Conservation (phyloP, 805 yeast genomes). For the Lachancea sp. region DNA sequence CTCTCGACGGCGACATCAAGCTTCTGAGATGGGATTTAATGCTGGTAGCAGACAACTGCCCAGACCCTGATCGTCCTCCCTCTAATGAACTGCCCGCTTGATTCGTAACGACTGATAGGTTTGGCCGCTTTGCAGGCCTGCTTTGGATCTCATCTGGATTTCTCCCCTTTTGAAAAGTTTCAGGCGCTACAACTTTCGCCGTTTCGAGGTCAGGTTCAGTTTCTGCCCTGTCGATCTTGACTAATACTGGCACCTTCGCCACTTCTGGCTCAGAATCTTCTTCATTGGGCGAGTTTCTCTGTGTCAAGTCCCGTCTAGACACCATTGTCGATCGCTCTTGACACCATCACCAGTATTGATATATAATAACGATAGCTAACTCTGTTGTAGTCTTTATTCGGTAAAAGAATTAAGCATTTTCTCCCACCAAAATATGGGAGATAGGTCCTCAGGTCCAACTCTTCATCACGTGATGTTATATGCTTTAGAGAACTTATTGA, state of each 20-base stretch:
- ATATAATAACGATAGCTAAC: too few relatives aligned
- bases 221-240: constrained; percentile 6
- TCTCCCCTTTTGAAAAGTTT: background rate
- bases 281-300: background rate
- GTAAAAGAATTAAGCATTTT: too few relatives aligned
- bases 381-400: too few relatives aligned
- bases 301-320: constrained; percentile 7
- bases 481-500: too few relatives aligned
- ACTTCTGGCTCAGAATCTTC: background rate
- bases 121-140: constrained; percentile 1
- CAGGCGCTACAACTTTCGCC: background rate
- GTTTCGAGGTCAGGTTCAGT: background rate
- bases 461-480: too few relatives aligned
- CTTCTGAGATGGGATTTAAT: constrained; percentile 4
- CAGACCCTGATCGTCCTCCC: background rate
- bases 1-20: constrained; percentile 3
- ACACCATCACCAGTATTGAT: too few relatives aligned
- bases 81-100: background rate
- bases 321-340: too few relatives aligned
- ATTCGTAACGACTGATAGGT: constrained; percentile 4
- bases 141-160: background rate
- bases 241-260: background rate
- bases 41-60: constrained; percentile 8
- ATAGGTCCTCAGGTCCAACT: too few relatives aligned
- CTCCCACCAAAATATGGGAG: too few relatives aligned